Evolutionary conservation across 225 moss, liverwort and hornwort species (phyloP).

Genomic region (Rhytidiadelphus loreus): DNA sequence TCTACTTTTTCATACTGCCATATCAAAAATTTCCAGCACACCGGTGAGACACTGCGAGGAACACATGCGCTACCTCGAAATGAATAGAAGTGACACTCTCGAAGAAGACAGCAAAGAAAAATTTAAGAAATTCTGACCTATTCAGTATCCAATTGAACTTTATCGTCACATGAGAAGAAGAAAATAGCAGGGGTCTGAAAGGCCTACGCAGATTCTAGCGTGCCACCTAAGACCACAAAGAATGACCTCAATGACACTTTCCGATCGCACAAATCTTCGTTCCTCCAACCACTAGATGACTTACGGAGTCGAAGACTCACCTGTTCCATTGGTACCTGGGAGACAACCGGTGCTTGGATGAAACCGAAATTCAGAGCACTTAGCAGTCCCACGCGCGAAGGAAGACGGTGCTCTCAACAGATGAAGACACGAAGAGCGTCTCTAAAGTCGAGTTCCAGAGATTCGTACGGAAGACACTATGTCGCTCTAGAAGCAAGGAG

Average conservation of each 20-base stretch:
- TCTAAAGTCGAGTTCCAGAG: not conserved
- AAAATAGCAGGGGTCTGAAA: not conserved
- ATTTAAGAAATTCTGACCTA: not conserved
- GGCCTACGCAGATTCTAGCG: not conserved
- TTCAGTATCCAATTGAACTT: not conserved
- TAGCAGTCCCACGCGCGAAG: not conserved
- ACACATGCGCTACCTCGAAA: not conserved
- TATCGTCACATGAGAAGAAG: not conserved
- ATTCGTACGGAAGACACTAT: not conserved
- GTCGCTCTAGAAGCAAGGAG: not conserved
- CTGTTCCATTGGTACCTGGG: slow-evolving; percentile 24
- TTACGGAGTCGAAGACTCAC: not conserved
- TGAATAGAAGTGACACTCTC: not conserved
- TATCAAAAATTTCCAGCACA: not conserved
- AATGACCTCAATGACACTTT: not conserved
- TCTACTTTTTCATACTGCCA: slow-evolving; percentile 99
- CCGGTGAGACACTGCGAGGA: not conserved
- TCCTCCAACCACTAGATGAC: not conserved
- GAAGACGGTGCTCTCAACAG: not conserved
- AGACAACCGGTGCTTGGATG: not conserved
- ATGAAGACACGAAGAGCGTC: slow-evolving; percentile 5
- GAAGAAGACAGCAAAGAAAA: not conserved
- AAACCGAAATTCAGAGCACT: slow-evolving; percentile 2
- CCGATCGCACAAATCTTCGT: not conserved
- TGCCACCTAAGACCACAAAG: not conserved